Conservation (phyloP, 2,329 filamentous ascomycete species). For the Drechslerella coelobrocha region DNA sequence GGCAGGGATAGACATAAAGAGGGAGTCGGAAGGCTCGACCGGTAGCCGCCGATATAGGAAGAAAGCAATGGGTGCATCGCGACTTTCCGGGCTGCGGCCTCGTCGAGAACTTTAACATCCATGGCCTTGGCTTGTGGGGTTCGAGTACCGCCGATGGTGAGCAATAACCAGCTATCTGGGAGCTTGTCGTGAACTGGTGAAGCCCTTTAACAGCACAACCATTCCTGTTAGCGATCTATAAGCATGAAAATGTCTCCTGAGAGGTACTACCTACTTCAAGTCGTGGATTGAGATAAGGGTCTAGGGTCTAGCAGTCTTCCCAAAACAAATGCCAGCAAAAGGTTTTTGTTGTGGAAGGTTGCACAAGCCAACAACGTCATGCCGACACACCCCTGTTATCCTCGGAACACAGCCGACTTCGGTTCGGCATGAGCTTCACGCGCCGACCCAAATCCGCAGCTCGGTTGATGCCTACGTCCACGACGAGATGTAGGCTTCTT, state of each 20-base stretch:
- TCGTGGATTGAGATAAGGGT: no score
- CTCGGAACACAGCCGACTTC: neutral
- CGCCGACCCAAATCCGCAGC: neutral
- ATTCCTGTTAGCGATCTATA: no score
- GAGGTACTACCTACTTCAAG: no score
- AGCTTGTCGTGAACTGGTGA: no score
- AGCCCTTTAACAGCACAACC: no score
- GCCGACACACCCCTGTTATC: neutral
- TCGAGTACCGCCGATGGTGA: neutral
- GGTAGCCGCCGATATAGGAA: slow-evolving; percentile 67
- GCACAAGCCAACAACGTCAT: neutral
- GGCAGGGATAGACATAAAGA: slow-evolving; percentile 72
- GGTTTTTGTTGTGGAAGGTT: neutral
- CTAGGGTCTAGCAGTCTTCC: no score
- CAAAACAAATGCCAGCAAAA: no score
- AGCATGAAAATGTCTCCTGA: no score
- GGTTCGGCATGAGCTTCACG: neutral
- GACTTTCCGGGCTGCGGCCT: slow-evolving; percentile 31
- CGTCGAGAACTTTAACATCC: slow-evolving; percentile 15
- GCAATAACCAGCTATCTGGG: no score
- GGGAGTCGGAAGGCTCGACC: slow-evolving; percentile 70
- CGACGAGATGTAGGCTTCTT: neutral
- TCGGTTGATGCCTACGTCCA: neutral
- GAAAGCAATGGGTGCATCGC: slow-evolving; percentile 54
- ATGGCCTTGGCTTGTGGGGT: slow-evolving; percentile 11